phyloP scores from a whole-genome alignment of 164 flowering plant genomes.

The Vitis cinerea region DNA sequence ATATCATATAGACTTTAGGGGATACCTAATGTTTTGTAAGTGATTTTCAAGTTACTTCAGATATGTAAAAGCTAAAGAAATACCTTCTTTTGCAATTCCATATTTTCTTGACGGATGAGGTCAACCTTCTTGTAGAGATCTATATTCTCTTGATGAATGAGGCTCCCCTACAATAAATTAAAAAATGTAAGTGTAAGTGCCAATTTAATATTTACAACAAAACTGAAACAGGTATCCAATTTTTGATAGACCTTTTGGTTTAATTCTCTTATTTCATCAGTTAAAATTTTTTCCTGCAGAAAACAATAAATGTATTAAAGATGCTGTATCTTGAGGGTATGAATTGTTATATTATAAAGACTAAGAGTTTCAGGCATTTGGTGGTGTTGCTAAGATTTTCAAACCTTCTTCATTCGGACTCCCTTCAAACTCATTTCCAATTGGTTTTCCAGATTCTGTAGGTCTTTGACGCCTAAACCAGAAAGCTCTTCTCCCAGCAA shows the following conservation, averaged over 20 bases:
- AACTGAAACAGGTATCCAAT: background rate
- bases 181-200: background rate
- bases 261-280: slow-evolving; percentile 43
- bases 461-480: slow-evolving; percentile 37
- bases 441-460: slow-evolving; percentile 47
- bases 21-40: no score
- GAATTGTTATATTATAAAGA: no score
- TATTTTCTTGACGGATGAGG: slow-evolving; percentile 33
- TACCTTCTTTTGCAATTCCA: slow-evolving; percentile 46
- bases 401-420: slow-evolving; percentile 46
- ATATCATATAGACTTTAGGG: background rate
- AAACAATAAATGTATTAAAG: background rate
- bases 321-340: background rate
- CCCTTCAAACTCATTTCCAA: slow-evolving; percentile 41
- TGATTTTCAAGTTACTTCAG: background rate
- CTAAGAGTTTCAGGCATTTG: no score
- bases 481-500: slow-evolving; percentile 51
- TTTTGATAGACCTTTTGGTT: slow-evolving; percentile 33
- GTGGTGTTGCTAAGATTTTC: background rate
- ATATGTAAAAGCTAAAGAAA: background rate
- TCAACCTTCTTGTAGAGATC: slow-evolving; percentile 44
- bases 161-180: slow-evolving; percentile 33
- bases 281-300: slow-evolving; percentile 41
- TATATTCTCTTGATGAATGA: slow-evolving; percentile 44
- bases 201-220: background rate